phyloP scores from a whole-genome alignment of 495 filamentous ascomycete genomes.

The Penicillium chermesinum region DNA sequence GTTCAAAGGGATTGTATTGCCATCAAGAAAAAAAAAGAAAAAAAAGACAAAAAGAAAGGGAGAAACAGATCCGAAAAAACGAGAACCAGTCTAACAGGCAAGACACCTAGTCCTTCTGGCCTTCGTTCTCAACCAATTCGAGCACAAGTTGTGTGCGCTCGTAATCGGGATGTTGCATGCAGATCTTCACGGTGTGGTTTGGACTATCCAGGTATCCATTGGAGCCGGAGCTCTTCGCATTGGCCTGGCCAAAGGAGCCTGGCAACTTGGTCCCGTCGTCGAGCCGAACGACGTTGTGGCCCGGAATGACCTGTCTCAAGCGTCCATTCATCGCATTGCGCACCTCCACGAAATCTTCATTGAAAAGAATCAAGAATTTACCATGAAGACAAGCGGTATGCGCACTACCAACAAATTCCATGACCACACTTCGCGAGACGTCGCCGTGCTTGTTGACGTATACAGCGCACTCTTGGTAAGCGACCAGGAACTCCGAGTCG shows the following conservation, averaged over 20 bases:
- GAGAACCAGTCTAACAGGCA: not conserved
- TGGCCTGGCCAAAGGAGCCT: constrained; percentile 31
- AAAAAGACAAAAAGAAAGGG: not conserved
- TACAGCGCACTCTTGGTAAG: constrained; percentile 90
- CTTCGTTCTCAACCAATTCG: constrained; percentile 90
- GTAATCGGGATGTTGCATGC: constrained; percentile 88
- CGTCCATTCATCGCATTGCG: constrained; percentile 94
- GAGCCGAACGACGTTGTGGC: constrained; percentile 77
- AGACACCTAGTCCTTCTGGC: constrained; percentile 61
- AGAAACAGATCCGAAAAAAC: not conserved
- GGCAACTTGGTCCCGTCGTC: constrained; percentile 69
- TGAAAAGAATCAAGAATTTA: constrained; percentile 64
- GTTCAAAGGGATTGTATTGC: not conserved
- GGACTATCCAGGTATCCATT: constrained; percentile 28
- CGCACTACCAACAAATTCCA: constrained; percentile 94
- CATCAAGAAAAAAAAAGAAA: constrained; percentile 2
- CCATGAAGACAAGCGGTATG: constrained; percentile 82
- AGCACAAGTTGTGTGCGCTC: constrained; percentile 78
- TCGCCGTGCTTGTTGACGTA: constrained; percentile 99
- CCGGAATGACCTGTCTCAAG: constrained; percentile 87
- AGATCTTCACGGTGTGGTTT: constrained; percentile 77
- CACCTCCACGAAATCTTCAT: constrained; percentile 95
- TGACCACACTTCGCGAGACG: constrained; percentile 83
- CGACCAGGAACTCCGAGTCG: constrained; percentile 88
- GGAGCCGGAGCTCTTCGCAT: constrained; percentile 5